Evolutionary conservation across 371 early-diverging fungal genomes (phyloP), one percentile per base, ranked within the genome.

Genomic region (Mortierella sp.): DNA sequence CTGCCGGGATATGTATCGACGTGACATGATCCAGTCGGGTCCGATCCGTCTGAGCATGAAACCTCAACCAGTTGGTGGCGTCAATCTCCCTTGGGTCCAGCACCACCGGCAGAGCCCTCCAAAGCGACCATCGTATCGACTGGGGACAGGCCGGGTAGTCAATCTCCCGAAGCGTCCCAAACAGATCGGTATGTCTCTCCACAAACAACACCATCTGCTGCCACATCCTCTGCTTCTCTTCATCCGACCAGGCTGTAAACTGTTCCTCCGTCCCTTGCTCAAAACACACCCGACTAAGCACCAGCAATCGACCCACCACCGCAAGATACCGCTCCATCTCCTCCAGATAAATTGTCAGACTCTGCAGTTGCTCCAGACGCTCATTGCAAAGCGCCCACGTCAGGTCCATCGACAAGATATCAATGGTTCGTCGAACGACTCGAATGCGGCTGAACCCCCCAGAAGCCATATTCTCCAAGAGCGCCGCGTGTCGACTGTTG

Each of bases 311-410:
- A n/a, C n/a, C 32, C 55, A 56, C 56, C n/a, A 74, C 46, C 0
- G 27, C 29, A 12, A 44, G 8, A 44, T 74, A 74, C 3, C 75
- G 60, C 18, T 18, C 58, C 29, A 60, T 43, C 2, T 56, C 74
- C 10, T 74, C 38, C 41, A 74, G 2, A 5, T 58, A 44, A 4
- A 74, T 58, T 0, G 60, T 46, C 21, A 74, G 5, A 32, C 63
- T 60, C 75, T 41, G 58, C 24, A 74, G 12, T 18, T 60, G 63
- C 75, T 74, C 75, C 6, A 58, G 60, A 7, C 75, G 75, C 10
- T 60, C 75, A 14, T 12, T 56, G 44, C 43, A 58, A 14, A 74
- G 75, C 12, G 44, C 44, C 75, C 75, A 74, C 7, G 44, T 16
- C 21, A 74, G 44, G 8, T 74, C 60, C 60, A 44, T 43, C 21